Base-by-base conservation (phyloP, 2,329 filamentous ascomycete species). In the Nigrospora oryzae region DNA sequence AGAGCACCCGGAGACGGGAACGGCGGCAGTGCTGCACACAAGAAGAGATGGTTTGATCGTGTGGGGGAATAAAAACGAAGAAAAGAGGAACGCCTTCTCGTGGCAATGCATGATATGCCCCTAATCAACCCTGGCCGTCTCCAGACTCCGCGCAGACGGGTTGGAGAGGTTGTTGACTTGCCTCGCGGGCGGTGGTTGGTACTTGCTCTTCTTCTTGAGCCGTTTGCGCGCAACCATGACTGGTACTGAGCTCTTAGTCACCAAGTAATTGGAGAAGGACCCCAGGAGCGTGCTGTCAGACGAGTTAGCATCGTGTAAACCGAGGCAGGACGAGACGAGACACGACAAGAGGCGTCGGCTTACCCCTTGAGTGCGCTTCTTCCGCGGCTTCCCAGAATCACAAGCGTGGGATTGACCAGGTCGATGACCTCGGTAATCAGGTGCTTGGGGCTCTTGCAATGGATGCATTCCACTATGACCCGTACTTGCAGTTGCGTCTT, bases 361-460 rank as follows among this genome's bases (percentile, higher is more conserved):
- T 73, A 91, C 88, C 89, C 91, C 65, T 97, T 97, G 44, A 98
- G 72, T 37, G 89, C 89, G 63, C 89, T 95, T 51, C 90, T 81
- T 30, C 93, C 93, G 55, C 93, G 78, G 50, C 89, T 95, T 41
- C 93, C 93, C 47, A 97, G 79, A 53, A 98, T 89, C 16, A 96
- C 91, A 48, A 98, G 71, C 1, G 91, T 97, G 5, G 93, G 93
- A 52, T 85, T 86, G 43, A 97, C 77, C 51, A 88, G 79, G 63
- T 98, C 93, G 64, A 98, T 97, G 68, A 96, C 89, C 70, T 97
- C 93, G 1, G 89, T 95, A 51, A 98, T 89, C 70, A 97, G 77
- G 63, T 96, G 90, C 63, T 93, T 91, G 4, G 93, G 89, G 58
- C 87, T 96, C 74, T 96, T 97, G 82, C 93, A 97, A 66, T 97